Evolutionary conservation across 148 eudicot species (phyloP).

Genomic region (Silene conica): DNA sequence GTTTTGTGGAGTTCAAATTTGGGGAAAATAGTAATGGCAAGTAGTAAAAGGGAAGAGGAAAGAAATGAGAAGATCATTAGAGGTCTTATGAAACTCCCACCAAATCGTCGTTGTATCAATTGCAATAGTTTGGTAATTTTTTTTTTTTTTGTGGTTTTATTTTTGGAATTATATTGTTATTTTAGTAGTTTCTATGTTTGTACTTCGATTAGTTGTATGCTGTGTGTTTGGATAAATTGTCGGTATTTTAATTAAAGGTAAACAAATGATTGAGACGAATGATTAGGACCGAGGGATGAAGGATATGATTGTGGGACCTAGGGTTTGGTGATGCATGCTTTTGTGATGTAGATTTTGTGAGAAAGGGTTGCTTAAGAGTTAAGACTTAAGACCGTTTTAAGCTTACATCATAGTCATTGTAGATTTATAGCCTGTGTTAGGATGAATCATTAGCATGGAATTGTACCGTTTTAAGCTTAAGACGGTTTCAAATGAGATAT

Average conservation of each 20-base stretch:
- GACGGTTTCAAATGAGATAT: too few species aligned
- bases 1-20: background rate
- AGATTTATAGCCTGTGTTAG: too few species aligned
- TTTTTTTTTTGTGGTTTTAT: background rate
- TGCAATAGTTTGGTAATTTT: constrained; percentile 89
- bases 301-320: constrained; percentile 6
- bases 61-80: constrained; percentile 85
- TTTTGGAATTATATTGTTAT: constrained; percentile 1
- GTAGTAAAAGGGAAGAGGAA: constrained; percentile 61
- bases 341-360: background rate
- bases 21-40: constrained; percentile 17
- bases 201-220: background rate
- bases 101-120: constrained; percentile 88
- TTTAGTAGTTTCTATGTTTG: background rate
- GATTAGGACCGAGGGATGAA: background rate
- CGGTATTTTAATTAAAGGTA: background rate
- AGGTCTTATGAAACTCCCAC: constrained; percentile 92
- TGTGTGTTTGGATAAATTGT: background rate
- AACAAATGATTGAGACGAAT: background rate
- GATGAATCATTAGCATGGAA: too few species aligned
- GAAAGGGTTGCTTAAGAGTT: too few species aligned
- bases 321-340: constrained; percentile 10
- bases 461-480: too few species aligned
- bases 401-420: too few species aligned
- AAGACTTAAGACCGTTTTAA: too few species aligned